phyloP scores from a whole-genome alignment of 78 protist species.

The Cavenderia fasciculata region DNA sequence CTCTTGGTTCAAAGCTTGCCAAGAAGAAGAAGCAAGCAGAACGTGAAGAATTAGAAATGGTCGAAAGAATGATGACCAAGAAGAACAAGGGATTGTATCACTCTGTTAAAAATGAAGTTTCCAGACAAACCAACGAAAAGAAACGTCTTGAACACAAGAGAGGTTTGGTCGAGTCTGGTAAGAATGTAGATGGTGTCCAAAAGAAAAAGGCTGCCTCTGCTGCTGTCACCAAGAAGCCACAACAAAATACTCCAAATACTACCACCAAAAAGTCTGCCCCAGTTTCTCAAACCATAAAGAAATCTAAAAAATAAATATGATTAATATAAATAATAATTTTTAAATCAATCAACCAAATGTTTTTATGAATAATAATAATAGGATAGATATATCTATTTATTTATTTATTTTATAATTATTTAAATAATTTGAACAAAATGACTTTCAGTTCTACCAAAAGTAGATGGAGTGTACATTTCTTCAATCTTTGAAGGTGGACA shows the following conservation, averaged over 20 bases:
- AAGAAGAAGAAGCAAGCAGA: constrained; percentile 38
- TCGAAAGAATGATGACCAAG: constrained; percentile 62
- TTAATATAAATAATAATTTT: too few species aligned
- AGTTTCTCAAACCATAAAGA: too few species aligned
- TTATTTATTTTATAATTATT: not conserved
- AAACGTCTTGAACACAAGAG: constrained; percentile 32
- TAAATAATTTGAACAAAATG: constrained; percentile 10
- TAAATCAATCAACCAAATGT: too few species aligned
- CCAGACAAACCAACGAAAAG: not conserved
- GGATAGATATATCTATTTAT: too few species aligned
- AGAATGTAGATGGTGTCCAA: constrained; percentile 41
- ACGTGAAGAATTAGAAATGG: constrained; percentile 47
- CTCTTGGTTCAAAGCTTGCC: not conserved
- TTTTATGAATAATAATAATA: too few species aligned
- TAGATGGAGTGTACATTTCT: constrained; percentile 48
- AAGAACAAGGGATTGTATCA: constrained; percentile 62
- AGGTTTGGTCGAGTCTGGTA: constrained; percentile 31
- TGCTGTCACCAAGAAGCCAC: too few species aligned
- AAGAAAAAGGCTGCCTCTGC: not conserved
- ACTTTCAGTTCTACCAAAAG: constrained; percentile 37
- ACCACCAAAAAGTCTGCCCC: too few species aligned
- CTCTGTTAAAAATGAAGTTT: constrained; percentile 18
- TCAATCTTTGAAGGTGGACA: constrained; percentile 52
- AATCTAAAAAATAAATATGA: too few species aligned
- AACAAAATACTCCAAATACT: too few species aligned